Base-by-base conservation (phyloP, 805 yeast species). In the Wickerhamiella alocasiicola region DNA sequence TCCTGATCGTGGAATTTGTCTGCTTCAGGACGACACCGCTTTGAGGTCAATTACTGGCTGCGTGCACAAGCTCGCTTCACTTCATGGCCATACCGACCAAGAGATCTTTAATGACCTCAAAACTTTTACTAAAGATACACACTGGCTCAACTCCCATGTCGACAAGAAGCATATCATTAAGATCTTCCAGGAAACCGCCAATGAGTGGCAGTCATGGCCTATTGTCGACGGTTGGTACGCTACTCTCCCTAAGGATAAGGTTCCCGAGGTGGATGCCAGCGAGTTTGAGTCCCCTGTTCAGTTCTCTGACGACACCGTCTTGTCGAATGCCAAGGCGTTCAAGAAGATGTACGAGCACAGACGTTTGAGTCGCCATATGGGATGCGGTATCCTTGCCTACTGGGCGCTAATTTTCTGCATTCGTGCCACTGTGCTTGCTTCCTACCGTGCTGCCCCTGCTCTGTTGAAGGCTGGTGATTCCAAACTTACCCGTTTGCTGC, bases 1-100 rank as follows among this genome's bases (percentile, higher is more conserved):
- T 12, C 43, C 43, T 17, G 43, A 32, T 15, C 37, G 43, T 17
- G 31, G 19, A 19, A 21, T 19, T 16, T 39, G 43, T 33, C 16
- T 39, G 9, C 9, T 19, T 6, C 11, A 19, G 15, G 7, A 33
- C 12, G 24, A 20, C 9, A 9, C 15, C 11, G 31, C 13, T 13
- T 4, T 39, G 12, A 18, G 11, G 16, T 12, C 26, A 12, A 31
- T 39, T 18, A 13, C 30, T 7, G 35, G 29, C 11, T 39, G 43
- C 30, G 35, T 31, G 3, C 32, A 13, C 13, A 13, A 33, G 9
- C 3, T 27, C 17, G 36, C 35, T 13, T 16, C 5, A 18, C 9
- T 16, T 2, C 18, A 9, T 11, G 25, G 28, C 18, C 18, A 9
- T 15, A n/a, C 34, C 20, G 32, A 26, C 12, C 33, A 27, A 31